A percentile compares a stretch with the other conserved stretches of the same genome.
Evolutionary conservation across 495 filamentous ascomycete genomes (phyloP).

Genomic region (Aspergillus avenaceus): DNA sequence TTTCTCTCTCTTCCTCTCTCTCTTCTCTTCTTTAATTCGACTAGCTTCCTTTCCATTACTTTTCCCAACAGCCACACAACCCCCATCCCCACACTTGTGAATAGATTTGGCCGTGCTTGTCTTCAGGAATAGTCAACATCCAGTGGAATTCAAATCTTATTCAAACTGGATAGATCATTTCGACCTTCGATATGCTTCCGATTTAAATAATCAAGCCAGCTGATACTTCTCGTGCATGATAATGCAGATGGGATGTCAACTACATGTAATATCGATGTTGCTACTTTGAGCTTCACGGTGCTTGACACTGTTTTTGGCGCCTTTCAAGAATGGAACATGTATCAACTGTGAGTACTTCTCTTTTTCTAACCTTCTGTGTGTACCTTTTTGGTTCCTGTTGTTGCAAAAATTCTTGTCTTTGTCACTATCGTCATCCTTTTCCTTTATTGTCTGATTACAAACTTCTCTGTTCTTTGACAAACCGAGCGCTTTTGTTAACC

Average conservation of each 20-base stretch:
- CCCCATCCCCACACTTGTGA: neutral
- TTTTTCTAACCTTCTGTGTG: neutral
- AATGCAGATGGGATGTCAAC: constrained; percentile 39
- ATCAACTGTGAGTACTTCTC: constrained; percentile 38
- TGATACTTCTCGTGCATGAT: constrained; percentile 19
- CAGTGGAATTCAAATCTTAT: neutral
- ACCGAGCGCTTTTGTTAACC: no score
- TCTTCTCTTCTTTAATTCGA: constrained; percentile 4
- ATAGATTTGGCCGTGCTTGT: neutral
- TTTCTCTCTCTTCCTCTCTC: constrained; percentile 3
- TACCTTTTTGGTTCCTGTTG: neutral
- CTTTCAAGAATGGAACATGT: constrained; percentile 46
- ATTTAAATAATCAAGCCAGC: constrained; percentile 17
- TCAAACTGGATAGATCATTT: neutral
- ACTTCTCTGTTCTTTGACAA: no score
- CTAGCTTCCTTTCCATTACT: neutral
- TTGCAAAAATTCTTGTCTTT: neutral
- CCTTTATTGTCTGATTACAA: neutral
- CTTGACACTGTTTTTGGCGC: constrained; percentile 28
- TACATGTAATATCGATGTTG: constrained; percentile 28
- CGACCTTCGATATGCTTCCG: neutral
- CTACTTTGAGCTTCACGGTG: constrained; percentile 38
- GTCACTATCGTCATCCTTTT: neutral
- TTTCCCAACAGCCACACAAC: neutral
- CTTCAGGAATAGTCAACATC: neutral